Base-by-base conservation (phyloP, 768 basidiomycete species). In the Pisolithus orientalis region DNA sequence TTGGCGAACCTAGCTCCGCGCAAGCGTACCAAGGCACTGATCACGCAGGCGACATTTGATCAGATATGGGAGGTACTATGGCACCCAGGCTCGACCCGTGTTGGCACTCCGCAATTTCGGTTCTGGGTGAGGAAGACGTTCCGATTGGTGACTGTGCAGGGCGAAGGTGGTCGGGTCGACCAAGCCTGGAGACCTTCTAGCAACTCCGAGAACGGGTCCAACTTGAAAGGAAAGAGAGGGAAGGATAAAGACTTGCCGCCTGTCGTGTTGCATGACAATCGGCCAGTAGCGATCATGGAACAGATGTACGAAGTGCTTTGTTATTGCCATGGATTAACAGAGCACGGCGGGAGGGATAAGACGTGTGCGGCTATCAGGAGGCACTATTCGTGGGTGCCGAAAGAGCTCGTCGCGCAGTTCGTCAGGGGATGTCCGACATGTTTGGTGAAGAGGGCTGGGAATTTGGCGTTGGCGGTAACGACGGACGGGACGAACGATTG, bases 71-170 rank as follows among this genome's bases (percentile, higher is more conserved):
- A 80, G 57, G 81, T 85, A 21, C 72, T 90, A 25, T 74, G 78
- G 37, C 68, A 77, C 50, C 80, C 81, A 6, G 72, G 76, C 1
- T 65, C 71, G 27, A 72, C 71, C 24, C 71, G 74, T 53, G 53
- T 74, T 49, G 68, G 66, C 40, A 83, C 79, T 2, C 77, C 87
- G 1, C 86, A 89, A 61, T 90, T 90, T 65, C 78, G 86, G 39
- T 88, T 83, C 67, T 90, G 88, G 88, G 87, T 82, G 11, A 82
- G 87, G 60, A 87, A 87, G 73, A 90, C 85, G 83, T 91, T 91
- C 63, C 72, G 67, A 42, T 59, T 84, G 6, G 73, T 34, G 75
- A 57, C 69, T 69, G 42, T 55, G 50, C 39, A 54, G 21, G 51
- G 61, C 29, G 51, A 48, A 21, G 29, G 52, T 24, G 51, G 61